Base-by-base conservation (phyloP, 2,329 filamentous ascomycete genomes). In the Conoideocrella luteorostrata region DNA sequence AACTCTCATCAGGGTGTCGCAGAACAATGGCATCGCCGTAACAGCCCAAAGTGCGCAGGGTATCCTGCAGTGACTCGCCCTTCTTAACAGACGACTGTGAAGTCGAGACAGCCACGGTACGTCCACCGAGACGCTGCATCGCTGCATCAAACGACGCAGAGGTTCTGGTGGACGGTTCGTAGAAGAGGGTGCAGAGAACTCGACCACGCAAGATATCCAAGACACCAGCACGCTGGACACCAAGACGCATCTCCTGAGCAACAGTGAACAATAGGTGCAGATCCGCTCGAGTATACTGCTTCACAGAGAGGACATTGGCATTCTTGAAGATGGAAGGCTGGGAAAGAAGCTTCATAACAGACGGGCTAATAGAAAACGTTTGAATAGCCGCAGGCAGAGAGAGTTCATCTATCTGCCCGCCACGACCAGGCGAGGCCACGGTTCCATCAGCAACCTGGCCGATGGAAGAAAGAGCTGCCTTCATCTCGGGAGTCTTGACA, bases 1-100 rank as follows among this genome's bases (percentile, higher is more conserved):
- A 89, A 51, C 74, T 77, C 61, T 90, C 86, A 39, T 88, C 79
- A 3, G 93, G 91, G 64, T 98, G 93, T 43, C 93, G 89, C 37
- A 98, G 80, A n/a, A 98, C 89, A 51, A 98, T 82, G 13, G 90
- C 93, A 61, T 98, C 93, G 49, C 84, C 84, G 64, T 98, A 98
- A 72, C 89, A 95, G 53, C 83, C 89, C 38, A 98, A 77, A 2
- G 93, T 98, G 50, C 93, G 84, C 56, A 98, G 80, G 12, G 89
- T 95, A 62, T 98, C 93, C 60, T 93, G 88, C 15, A 98, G 78
- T 4, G 84, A 83, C 71, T 98, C 93, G 33, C 93, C 93, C 77
- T 98, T 98, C 66, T 90, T 79, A 4, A 90, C 90, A 12, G 88
- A 95, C 3, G 91, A 96, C 54, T 87, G 80, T 5, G 82, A 78